These are phyloP conservation scores for Apiospora phragmitis DNA, from an alignment of 2,329 filamentous ascomycete genomes.

Conservation along the genomic window DNA sequence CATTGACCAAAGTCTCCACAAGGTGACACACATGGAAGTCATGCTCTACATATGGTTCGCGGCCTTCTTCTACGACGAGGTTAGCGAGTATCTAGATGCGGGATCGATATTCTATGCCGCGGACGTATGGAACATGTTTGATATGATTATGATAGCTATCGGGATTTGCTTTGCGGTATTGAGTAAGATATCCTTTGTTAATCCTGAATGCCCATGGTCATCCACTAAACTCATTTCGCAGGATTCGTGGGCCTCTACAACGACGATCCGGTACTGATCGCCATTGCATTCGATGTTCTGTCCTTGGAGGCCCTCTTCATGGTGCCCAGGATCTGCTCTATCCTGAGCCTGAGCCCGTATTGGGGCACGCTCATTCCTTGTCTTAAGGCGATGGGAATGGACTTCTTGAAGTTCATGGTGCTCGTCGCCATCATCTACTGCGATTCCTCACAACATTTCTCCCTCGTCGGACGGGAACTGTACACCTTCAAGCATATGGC, in stretches of 20 bases:
- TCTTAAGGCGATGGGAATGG: conserved; percentile 90
- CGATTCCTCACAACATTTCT: conserved; percentile 90
- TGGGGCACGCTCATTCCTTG: conserved; percentile 90
- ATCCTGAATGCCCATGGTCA: background rate
- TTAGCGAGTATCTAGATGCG: conserved; percentile 82
- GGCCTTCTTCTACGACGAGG: conserved; percentile 84
- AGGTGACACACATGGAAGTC: conserved; percentile 68
- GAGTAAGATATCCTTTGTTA: conserved; percentile 54
- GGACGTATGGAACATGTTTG: conserved; percentile 79
- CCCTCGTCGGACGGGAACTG: conserved; percentile 69
- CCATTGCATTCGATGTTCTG: conserved; percentile 85
- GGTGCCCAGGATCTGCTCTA: conserved; percentile 83
- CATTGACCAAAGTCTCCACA: conserved; percentile 66
- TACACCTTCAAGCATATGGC: conserved; percentile 70
- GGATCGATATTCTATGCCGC: conserved; percentile 83
- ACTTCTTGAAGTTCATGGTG: conserved; percentile 75
- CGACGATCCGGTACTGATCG: conserved; percentile 62
- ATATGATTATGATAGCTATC: conserved; percentile 72
- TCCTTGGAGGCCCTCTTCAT: conserved; percentile 87
- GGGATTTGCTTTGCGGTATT: conserved; percentile 70
- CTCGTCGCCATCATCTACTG: conserved; percentile 81
- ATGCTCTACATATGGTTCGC: conserved; percentile 83
- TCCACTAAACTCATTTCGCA: conserved; percentile 30
- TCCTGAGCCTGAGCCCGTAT: conserved; percentile 84
- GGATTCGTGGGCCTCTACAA: conserved; percentile 67